Evolutionary conservation across 495 filamentous ascomycete species (phyloP).

Genomic region (Podospora pseudoanserina): DNA sequence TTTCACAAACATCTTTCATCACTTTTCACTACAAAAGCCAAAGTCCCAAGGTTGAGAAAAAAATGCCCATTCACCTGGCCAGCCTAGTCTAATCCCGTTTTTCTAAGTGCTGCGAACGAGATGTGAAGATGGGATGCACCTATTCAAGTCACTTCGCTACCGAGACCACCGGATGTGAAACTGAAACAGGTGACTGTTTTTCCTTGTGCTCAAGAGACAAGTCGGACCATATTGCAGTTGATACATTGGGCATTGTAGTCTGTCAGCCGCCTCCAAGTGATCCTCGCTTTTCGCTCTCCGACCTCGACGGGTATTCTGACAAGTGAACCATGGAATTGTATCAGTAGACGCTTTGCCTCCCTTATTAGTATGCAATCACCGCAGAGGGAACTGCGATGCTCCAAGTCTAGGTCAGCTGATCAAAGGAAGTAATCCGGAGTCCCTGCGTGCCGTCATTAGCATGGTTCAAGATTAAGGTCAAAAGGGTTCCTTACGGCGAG

Average conservation of each 20-base stretch:
- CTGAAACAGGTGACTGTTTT: neutral
- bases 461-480: neutral
- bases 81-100: conserved; percentile 6
- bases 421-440: conserved; percentile 99
- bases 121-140: conserved; percentile 1
- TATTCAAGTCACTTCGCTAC: neutral
- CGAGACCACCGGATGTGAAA: conserved; percentile 3
- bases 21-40: neutral
- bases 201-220: neutral
- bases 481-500: conserved; percentile 60
- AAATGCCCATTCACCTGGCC: conserved; percentile 10
- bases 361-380: conserved; percentile 1
- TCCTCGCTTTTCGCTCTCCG: neutral
- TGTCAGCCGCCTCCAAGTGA: neutral
- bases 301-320: conserved; percentile 2
- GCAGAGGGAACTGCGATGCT: neutral
- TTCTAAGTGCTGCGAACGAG: conserved; percentile 9
- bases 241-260: neutral
- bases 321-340: conserved; percentile 8
- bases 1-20: neutral
- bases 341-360: conserved; percentile 5
- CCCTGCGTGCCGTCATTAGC: conserved; percentile 40
- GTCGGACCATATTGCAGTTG: neutral
- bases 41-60: neutral
- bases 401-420: conserved; percentile 14